Percentiles rank a stretch among this genome's conserved stretches.
These are phyloP conservation scores for Papiliotrema fonsecae DNA, from an alignment of 1,284 basidiomycete species.

Conservation along the genomic window DNA sequence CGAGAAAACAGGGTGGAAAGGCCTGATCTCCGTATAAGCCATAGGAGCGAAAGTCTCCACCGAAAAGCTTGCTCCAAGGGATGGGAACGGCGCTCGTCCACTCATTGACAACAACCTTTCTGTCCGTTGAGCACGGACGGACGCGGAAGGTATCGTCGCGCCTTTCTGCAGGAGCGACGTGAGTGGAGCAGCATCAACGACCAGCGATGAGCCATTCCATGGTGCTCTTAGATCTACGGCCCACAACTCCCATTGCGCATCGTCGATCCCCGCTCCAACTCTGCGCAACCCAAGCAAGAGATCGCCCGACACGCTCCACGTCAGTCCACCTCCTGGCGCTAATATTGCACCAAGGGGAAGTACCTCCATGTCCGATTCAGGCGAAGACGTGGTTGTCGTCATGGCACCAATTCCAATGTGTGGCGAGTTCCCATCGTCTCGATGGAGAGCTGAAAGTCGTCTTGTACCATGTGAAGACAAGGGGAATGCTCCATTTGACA, in stretches of 20 bases:
- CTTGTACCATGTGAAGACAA: conserved; percentile 35
- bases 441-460: conserved; percentile 25
- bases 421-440: conserved; percentile 12
- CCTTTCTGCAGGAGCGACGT: conserved; percentile 5
- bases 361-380: not conserved
- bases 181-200: conserved; percentile 21
- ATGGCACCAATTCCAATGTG: not conserved
- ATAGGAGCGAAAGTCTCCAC: conserved; percentile 27
- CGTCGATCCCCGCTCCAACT: conserved; percentile 28
- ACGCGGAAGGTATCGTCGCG: conserved; percentile 10
- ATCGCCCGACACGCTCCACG: conserved; percentile 12
- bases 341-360: conserved; percentile 24
- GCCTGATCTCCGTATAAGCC: conserved; percentile 34
- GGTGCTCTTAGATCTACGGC: conserved; percentile 26
- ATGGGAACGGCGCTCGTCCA: conserved; percentile 34
- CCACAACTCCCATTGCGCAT: conserved; percentile 39
- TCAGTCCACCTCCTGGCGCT: conserved; percentile 18
- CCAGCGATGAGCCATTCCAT: conserved; percentile 31
- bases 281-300: conserved; percentile 27
- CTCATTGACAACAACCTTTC: conserved; percentile 36
- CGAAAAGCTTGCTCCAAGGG: conserved; percentile 13
- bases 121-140: conserved; percentile 26
- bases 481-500: conserved; percentile 37
- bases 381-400: conserved; percentile 5
- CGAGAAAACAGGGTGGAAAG: conserved; percentile 7